Conservation (phyloP, 129 eudicot genomes). For the Centella asiatica region DNA sequence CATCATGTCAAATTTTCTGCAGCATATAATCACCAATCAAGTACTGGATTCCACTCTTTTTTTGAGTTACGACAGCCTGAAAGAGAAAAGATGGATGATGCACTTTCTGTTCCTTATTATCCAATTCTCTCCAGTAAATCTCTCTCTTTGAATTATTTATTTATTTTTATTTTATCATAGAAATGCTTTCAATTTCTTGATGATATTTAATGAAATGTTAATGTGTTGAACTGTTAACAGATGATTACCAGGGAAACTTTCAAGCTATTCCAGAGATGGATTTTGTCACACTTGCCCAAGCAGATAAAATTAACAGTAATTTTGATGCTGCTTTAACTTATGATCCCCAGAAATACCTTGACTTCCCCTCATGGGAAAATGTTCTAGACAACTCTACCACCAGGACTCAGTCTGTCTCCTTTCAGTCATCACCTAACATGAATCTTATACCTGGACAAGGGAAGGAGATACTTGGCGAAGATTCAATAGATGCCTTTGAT, state of each 20-base stretch:
- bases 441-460: constrained; percentile 34
- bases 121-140: constrained; percentile 49
- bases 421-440: constrained; percentile 40
- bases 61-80: constrained; percentile 44
- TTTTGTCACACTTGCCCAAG: constrained; percentile 36
- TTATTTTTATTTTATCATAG: background rate
- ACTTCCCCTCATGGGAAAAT: constrained; percentile 49
- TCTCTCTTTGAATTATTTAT: background rate
- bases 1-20: constrained; percentile 17
- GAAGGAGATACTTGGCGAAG: constrained; percentile 38
- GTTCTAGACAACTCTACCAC: constrained; percentile 24
- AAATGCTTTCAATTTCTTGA: background rate
- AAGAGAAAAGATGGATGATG: constrained; percentile 36
- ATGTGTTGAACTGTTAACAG: constrained; percentile 31
- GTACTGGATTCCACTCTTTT: constrained; percentile 53
- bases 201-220: background rate
- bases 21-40: constrained; percentile 71
- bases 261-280: constrained; percentile 40
- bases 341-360: constrained; percentile 28
- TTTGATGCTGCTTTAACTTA: constrained; percentile 32
- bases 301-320: constrained; percentile 30
- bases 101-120: constrained; percentile 48
- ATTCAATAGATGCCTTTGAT: constrained; percentile 33
- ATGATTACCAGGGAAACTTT: constrained; percentile 45
- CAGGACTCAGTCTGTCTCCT: constrained; percentile 21